Evolutionary conservation across 1,139 yeast genomes (phyloP).

Genomic region (Pichia sp.): DNA sequence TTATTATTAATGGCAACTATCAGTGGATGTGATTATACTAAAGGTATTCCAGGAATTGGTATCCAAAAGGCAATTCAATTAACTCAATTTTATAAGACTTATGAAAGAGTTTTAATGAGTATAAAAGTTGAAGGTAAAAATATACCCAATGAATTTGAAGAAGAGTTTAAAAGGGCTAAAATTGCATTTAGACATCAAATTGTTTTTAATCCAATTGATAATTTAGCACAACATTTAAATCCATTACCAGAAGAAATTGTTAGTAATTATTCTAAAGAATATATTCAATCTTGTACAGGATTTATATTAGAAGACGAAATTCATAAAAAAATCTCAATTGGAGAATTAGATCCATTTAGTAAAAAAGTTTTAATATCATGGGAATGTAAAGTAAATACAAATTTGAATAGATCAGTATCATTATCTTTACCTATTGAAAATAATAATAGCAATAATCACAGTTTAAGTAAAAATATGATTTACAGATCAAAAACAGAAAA

Average conservation of each 20-base stretch:
- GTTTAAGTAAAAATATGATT: neutral
- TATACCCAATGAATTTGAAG: slow-evolving; percentile 53
- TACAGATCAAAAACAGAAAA: slow-evolving; percentile 2
- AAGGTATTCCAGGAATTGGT: slow-evolving; percentile 79
- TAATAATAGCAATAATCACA: neutral
- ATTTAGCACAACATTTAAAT: slow-evolving; percentile 50
- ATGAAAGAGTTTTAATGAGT: slow-evolving; percentile 51
- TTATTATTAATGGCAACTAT: slow-evolving; percentile 74
- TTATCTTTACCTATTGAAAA: slow-evolving; percentile 9
- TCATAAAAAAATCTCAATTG: slow-evolving; percentile 56
- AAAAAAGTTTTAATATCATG: slow-evolving; percentile 42
- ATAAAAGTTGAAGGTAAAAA: slow-evolving; percentile 59
- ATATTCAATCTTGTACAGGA: slow-evolving; percentile 57
- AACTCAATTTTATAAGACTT: slow-evolving; percentile 44
- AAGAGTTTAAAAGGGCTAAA: slow-evolving; percentile 60
- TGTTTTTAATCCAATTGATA: slow-evolving; percentile 63
- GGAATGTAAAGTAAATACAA: slow-evolving; percentile 28
- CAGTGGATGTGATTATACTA: slow-evolving; percentile 94
- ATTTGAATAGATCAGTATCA: slow-evolving; percentile 5
- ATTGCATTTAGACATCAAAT: slow-evolving; percentile 82
- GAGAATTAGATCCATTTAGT: slow-evolving; percentile 60
- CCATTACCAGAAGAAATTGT: slow-evolving; percentile 40
- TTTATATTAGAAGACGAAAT: slow-evolving; percentile 37
- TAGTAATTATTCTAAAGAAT: slow-evolving; percentile 14
- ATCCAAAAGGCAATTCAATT: slow-evolving; percentile 66